Percentiles rank a stretch among this genome's conserved stretches.
Conservation (phyloP, 371 early-diverging fungal species). For the Syncephalastrum monosporum region DNA sequence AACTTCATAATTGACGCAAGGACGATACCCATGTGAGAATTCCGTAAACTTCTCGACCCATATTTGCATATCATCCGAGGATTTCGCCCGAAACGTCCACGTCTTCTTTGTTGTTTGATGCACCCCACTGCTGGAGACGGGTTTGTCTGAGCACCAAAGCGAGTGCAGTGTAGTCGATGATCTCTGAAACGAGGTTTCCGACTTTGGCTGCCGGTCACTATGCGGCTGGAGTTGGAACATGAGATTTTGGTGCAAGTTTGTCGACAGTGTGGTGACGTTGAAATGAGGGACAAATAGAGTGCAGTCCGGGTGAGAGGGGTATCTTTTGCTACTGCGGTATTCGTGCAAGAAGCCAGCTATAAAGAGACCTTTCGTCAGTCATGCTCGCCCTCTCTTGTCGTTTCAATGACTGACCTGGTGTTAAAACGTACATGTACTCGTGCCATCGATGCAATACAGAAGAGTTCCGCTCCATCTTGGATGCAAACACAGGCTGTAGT, state of each 20-base stretch:
- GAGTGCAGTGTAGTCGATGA: constrained; percentile 4
- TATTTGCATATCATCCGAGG: constrained; percentile 34
- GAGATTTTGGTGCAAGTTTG: constrained; percentile 39
- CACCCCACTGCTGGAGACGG: neutral
- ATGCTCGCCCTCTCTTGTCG: neutral
- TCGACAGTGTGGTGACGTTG: constrained; percentile 36
- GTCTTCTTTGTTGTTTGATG: constrained; percentile 9
- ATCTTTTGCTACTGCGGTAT: constrained; percentile 21
- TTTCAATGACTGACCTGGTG: constrained; percentile 18
- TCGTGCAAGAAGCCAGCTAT: constrained; percentile 47
- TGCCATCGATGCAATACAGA: constrained; percentile 32
- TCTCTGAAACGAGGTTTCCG: constrained; percentile 5
- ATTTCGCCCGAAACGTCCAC: constrained; percentile 34
- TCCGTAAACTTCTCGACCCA: constrained; percentile 33
- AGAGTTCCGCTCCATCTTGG: constrained; percentile 43
- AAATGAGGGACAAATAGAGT: constrained; percentile 39
- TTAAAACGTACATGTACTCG: constrained; percentile 44
- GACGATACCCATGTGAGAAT: constrained; percentile 24
- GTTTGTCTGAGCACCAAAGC: neutral
- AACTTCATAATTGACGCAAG: constrained; percentile 13
- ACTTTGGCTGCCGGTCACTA: neutral
- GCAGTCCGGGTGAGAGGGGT: constrained; percentile 27
- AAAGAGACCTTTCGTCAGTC: neutral
- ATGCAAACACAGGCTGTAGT: constrained; percentile 39
- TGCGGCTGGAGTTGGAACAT: constrained; percentile 40